Evolutionary conservation across 768 basidiomycete species (phyloP).

Genomic region (Wakefieldia striispora): DNA sequence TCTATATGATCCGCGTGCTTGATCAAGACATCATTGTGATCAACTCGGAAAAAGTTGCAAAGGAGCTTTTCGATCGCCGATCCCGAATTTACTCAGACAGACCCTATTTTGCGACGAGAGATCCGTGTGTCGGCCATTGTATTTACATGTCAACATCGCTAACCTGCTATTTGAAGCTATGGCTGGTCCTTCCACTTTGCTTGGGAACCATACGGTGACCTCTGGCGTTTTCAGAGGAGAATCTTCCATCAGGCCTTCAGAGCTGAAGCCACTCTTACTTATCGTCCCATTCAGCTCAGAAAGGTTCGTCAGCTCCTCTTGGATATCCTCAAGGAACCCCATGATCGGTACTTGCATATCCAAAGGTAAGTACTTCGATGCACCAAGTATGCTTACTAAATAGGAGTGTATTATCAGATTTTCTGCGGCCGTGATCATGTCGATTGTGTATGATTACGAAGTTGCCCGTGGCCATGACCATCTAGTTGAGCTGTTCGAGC

Average conservation of each 20-base stretch:
- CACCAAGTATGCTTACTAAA: neutral
- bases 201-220: constrained; percentile 19
- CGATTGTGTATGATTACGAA: constrained; percentile 40
- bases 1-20: constrained; percentile 19
- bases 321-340: constrained; percentile 11
- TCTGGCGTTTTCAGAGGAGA: constrained; percentile 22
- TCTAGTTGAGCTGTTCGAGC: constrained; percentile 38
- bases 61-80: constrained; percentile 28
- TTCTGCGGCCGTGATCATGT: constrained; percentile 37
- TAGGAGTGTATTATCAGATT: constrained; percentile 16
- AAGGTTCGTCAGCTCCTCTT: constrained; percentile 18
- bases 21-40: constrained; percentile 24
- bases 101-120: constrained; percentile 13
- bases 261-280: constrained; percentile 11
- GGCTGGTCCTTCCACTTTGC: constrained; percentile 20
- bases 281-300: constrained; percentile 16
- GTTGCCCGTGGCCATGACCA: constrained; percentile 35
- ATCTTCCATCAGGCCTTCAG: constrained; percentile 25
- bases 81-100: constrained; percentile 30
- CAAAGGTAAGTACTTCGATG: constrained; percentile 4
- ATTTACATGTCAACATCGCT: neutral
- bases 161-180: constrained; percentile 5
- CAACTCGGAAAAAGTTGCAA: constrained; percentile 24
- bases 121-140: constrained; percentile 8
- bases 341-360: constrained; percentile 2